Conservation (phyloP, 139 green algal species). For the Auxenochlorella pyrenoidosa region DNA sequence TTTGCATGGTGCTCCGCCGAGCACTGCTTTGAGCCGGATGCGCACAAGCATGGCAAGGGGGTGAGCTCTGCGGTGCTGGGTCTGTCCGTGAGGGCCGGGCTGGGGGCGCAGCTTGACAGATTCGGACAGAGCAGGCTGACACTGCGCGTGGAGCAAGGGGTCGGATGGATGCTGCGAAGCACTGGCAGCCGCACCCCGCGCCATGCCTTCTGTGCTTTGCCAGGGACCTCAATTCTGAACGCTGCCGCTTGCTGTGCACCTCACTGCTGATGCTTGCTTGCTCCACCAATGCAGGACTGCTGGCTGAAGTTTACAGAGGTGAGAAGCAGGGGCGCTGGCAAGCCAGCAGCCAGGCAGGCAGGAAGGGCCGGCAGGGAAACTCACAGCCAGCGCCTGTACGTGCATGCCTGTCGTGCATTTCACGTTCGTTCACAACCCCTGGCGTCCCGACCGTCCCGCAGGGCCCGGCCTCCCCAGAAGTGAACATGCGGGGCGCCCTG, state of each 20-base stretch:
- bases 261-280: too few species aligned
- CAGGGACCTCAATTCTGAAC: too few species aligned
- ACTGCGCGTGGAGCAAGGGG: too few species aligned
- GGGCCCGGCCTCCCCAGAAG: conserved; percentile 44
- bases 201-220: too few species aligned
- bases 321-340: not conserved
- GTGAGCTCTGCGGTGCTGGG: not conserved
- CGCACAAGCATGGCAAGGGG: conserved; percentile 75
- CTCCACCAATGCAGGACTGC: not conserved
- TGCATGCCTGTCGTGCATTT: not conserved
- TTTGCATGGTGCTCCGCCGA: conserved; percentile 79
- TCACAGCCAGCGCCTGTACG: too few species aligned
- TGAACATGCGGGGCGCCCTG: conserved; percentile 69
- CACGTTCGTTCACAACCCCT: not conserved
- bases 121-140: too few species aligned
- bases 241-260: too few species aligned
- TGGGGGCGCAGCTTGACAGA: too few species aligned
- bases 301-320: conserved; percentile 78
- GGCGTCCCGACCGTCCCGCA: not conserved
- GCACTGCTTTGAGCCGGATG: conserved; percentile 88
- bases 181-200: too few species aligned
- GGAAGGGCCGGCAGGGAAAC: not conserved
- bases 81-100: too few species aligned
- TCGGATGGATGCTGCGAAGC: too few species aligned
- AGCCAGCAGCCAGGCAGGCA: not conserved